Evolutionary conservation across 129 eudicot genomes (phyloP).

Genomic region (Chrysanthemum makinoi): DNA sequence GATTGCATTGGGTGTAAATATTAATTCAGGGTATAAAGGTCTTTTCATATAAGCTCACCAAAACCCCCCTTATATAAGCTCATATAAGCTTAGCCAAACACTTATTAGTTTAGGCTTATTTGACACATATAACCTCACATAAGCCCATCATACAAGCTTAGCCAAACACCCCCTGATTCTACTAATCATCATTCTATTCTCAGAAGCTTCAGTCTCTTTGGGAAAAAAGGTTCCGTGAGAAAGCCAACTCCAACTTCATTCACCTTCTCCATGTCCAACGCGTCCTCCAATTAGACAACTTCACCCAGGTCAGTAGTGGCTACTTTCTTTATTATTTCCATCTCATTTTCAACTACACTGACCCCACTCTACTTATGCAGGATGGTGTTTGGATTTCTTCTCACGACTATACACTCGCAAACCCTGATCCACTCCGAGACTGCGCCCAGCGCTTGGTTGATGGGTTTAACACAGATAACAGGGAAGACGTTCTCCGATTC

Average conservation of each 20-base stretch:
- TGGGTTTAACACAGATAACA: slow-evolving; percentile 76
- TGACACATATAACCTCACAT: too few species aligned
- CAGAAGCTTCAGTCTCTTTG: slow-evolving; percentile 66
- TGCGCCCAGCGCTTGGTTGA: slow-evolving; percentile 59
- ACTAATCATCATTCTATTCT: neutral
- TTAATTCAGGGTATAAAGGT: too few species aligned
- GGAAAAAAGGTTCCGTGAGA: slow-evolving; percentile 82
- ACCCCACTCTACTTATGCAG: slow-evolving; percentile 19
- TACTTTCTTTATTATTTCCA: neutral
- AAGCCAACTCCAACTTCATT: slow-evolving; percentile 48
- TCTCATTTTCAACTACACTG: neutral
- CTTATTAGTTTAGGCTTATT: too few species aligned
- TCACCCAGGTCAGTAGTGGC: slow-evolving; percentile 77
- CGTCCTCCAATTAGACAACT: slow-evolving; percentile 78
- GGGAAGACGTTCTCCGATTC: slow-evolving; percentile 81
- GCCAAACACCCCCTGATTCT: neutral
- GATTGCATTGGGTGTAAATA: too few species aligned
- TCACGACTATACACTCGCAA: slow-evolving; percentile 60
- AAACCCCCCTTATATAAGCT: too few species aligned
- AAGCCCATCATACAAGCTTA: neutral
- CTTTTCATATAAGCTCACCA: too few species aligned
- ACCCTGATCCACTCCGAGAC: slow-evolving; percentile 84
- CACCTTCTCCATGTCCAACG: slow-evolving; percentile 64
- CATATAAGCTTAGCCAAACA: too few species aligned
- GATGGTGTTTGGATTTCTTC: slow-evolving; percentile 80